phyloP scores from a whole-genome alignment of 805 yeast genomes.

The Wickerhamiella sorbophila region DNA sequence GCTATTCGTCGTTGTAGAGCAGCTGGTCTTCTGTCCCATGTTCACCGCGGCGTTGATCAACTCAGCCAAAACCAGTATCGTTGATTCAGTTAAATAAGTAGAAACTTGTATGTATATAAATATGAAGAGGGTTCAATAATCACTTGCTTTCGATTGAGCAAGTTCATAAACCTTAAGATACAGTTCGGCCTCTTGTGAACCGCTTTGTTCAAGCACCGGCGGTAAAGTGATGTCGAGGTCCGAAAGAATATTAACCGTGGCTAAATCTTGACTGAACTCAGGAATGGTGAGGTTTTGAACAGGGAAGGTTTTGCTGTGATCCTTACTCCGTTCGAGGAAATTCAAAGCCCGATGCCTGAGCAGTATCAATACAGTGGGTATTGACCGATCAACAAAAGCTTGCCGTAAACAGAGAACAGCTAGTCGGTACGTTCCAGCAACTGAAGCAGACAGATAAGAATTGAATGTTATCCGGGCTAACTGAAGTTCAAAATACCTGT shows the following conservation, averaged over 20 bases:
- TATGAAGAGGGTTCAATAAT: background rate
- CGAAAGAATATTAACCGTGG: background rate
- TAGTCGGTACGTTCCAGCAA: background rate
- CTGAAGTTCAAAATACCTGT: background rate
- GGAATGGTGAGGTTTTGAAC: background rate
- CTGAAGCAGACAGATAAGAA: background rate
- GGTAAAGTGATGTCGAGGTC: no score
- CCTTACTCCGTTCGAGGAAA: background rate
- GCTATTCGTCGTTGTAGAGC: constrained; percentile 72
- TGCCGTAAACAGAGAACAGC: background rate
- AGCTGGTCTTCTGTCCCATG: constrained; percentile 62
- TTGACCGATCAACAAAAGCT: background rate
- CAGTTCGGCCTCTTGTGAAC: no score
- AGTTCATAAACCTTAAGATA: no score
- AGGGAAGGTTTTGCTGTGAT: background rate
- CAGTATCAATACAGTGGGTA: background rate
- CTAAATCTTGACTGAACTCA: background rate
- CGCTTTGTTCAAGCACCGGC: no score
- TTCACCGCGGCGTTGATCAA: constrained; percentile 29
- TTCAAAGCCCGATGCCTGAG: background rate
- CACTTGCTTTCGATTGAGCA: background rate
- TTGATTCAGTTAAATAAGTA: background rate
- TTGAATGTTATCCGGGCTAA: background rate
- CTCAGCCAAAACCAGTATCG: background rate
- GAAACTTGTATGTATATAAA: background rate